Conservation (phyloP, 805 yeast species). For the Candida piceae region DNA sequence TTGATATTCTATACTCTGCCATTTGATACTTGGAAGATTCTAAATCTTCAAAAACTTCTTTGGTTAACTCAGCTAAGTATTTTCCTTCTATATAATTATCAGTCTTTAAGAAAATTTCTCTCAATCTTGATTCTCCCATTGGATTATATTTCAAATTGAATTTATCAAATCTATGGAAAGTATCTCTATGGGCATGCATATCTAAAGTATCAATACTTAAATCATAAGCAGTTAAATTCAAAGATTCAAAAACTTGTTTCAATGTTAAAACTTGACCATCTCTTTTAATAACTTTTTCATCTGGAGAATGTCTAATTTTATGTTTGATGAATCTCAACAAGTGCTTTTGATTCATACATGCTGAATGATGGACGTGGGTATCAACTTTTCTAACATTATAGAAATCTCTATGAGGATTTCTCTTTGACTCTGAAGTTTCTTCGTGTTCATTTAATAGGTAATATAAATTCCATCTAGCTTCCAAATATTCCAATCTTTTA, state of each 20-base stretch:
- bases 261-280: slow-evolving; percentile 86
- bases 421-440: slow-evolving; percentile 84
- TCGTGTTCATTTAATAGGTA: slow-evolving; percentile 84
- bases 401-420: slow-evolving; percentile 95
- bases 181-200: slow-evolving; percentile 98
- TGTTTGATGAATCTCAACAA: slow-evolving; percentile 89
- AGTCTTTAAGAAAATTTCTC: slow-evolving; percentile 94
- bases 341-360: slow-evolving; percentile 99
- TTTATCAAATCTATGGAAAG: slow-evolving; percentile 96
- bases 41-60: slow-evolving; percentile 89
- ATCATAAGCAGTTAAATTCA: slow-evolving; percentile 90
- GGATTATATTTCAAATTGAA: slow-evolving; percentile 97
- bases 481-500: slow-evolving; percentile 86
- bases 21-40: slow-evolving; percentile 95
- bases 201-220: slow-evolving; percentile 93
- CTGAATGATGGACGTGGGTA: slow-evolving; percentile 98
- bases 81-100: slow-evolving; percentile 87
- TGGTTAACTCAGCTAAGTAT: slow-evolving; percentile 89
- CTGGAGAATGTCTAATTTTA: slow-evolving; percentile 79
- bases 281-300: slow-evolving; percentile 89
- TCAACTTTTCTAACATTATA: slow-evolving; percentile 96
- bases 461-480: slow-evolving; percentile 95
- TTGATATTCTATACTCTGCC: slow-evolving; percentile 93
- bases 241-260: slow-evolving; percentile 85
- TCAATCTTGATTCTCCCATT: slow-evolving; percentile 92